phyloP scores from a whole-genome alignment of 805 yeast species.

The Kuraishia hungarica region DNA sequence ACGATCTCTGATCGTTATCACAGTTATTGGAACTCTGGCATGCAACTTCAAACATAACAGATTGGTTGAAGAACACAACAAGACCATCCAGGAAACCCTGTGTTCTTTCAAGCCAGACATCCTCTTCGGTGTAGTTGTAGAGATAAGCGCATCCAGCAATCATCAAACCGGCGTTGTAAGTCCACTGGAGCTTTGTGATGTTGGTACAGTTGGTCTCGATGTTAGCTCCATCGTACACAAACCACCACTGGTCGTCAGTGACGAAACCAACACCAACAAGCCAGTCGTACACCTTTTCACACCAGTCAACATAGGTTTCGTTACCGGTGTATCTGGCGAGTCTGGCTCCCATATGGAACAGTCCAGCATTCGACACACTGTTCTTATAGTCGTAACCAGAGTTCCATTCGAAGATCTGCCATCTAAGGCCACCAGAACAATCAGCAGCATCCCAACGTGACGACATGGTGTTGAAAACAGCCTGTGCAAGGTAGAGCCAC shows the following conservation, averaged over 20 bases:
- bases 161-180: constrained; percentile 66
- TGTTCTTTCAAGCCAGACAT: constrained; percentile 50
- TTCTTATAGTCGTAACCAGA: constrained; percentile 83
- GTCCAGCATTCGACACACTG: constrained; percentile 77
- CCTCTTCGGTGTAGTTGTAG: constrained; percentile 52
- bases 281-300: constrained; percentile 75
- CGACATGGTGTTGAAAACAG: constrained; percentile 79
- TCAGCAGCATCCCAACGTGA: constrained; percentile 60
- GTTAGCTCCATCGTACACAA: constrained; percentile 69
- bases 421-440: constrained; percentile 76
- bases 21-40: constrained; percentile 53
- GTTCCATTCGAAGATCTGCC: constrained; percentile 91
- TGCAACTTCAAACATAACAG: constrained; percentile 61
- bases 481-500: constrained; percentile 78
- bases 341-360: constrained; percentile 77
- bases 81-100: constrained; percentile 37
- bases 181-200: constrained; percentile 53
- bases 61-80: constrained; percentile 36
- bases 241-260: constrained; percentile 14
- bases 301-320: constrained; percentile 63
- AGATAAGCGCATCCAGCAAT: constrained; percentile 63
- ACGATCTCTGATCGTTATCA: constrained; percentile 68
- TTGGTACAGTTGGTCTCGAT: constrained; percentile 39
- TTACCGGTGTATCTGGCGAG: constrained; percentile 73
- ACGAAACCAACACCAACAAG: constrained; percentile 39